A percentile compares a stretch with the other conserved stretches of the same genome.
Conservation (phyloP, 768 basidiomycete species). For the Macrolepiota albuminosa region DNA sequence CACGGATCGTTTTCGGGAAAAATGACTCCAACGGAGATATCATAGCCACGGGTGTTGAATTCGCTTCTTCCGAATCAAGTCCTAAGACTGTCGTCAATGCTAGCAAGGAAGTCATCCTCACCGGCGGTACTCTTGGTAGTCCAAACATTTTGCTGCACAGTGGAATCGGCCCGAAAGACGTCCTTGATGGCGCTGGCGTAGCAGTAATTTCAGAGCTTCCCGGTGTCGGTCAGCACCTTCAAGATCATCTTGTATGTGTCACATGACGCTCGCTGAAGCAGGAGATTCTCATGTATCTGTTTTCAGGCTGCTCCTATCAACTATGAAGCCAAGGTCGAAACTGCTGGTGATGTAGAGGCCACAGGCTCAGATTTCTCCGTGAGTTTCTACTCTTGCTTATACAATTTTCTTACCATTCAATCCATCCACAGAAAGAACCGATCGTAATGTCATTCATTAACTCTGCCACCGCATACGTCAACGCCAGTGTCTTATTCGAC, state of each 20-base stretch:
- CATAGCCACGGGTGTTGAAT: constrained; percentile 47
- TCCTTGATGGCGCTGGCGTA: constrained; percentile 43
- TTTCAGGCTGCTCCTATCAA: constrained; percentile 11
- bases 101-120: constrained; percentile 46
- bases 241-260: constrained; percentile 38
- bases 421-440: constrained; percentile 18
- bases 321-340: constrained; percentile 20
- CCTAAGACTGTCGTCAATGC: constrained; percentile 11
- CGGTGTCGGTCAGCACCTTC: constrained; percentile 57
- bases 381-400: background rate
- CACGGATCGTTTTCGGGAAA: constrained; percentile 40
- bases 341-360: constrained; percentile 28
- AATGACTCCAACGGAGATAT: constrained; percentile 29
- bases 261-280: background rate
- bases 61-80: constrained; percentile 24
- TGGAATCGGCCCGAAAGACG: constrained; percentile 54
- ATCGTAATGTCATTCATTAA: constrained; percentile 56
- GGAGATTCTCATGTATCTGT: background rate
- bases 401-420: background rate
- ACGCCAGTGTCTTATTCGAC: constrained; percentile 42
- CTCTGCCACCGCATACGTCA: constrained; percentile 58
- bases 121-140: constrained; percentile 42
- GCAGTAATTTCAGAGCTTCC: constrained; percentile 42
- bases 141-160: constrained; percentile 53
- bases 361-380: constrained; percentile 27